phyloP scores from a whole-genome alignment of 257 asterid species.

The Misopates orontium region DNA sequence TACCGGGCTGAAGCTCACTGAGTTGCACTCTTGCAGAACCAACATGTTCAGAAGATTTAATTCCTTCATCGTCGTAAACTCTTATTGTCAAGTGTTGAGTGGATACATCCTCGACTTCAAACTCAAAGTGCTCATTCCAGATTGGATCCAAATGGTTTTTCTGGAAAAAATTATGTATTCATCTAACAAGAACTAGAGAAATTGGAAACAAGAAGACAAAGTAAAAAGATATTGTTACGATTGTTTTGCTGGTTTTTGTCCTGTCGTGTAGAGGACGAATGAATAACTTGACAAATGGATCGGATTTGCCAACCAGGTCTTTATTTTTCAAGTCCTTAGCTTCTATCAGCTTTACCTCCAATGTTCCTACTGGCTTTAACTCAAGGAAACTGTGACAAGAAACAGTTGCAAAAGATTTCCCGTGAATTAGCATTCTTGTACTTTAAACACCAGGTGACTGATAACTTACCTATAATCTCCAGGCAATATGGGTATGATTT shows the following conservation, averaged over 20 bases:
- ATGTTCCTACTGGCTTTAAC: slow-evolving; percentile 65
- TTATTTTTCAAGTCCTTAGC: slow-evolving; percentile 81
- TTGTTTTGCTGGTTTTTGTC: slow-evolving; percentile 74
- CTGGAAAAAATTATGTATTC: slow-evolving; percentile 34
- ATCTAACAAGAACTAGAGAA: no score
- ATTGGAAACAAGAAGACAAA: not conserved
- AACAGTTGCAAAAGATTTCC: not conserved
- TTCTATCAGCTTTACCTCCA: slow-evolving; percentile 94
- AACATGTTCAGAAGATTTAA: slow-evolving; percentile 77
- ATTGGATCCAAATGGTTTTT: slow-evolving; percentile 71
- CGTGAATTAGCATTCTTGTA: not conserved
- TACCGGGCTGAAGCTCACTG: slow-evolving; percentile 69
- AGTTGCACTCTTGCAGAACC: slow-evolving; percentile 69
- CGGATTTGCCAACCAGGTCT: slow-evolving; percentile 89
- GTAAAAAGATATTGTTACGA: slow-evolving; percentile 42
- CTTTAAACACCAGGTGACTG: not conserved
- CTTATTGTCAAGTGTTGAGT: slow-evolving; percentile 82
- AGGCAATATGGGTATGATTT: slow-evolving; percentile 85
- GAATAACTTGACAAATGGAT: slow-evolving; percentile 75
- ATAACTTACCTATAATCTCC: slow-evolving; percentile 83
- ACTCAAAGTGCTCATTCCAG: slow-evolving; percentile 94
- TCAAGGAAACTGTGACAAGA: slow-evolving; percentile 55
- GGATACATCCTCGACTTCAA: slow-evolving; percentile 74
- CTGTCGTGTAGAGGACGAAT: slow-evolving; percentile 75
- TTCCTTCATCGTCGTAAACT: slow-evolving; percentile 87